Percentiles rank a stretch among this genome's conserved stretches.
Evolutionary conservation across 1,139 yeast species (phyloP).

Genomic region (Meyerozyma athensensis): DNA sequence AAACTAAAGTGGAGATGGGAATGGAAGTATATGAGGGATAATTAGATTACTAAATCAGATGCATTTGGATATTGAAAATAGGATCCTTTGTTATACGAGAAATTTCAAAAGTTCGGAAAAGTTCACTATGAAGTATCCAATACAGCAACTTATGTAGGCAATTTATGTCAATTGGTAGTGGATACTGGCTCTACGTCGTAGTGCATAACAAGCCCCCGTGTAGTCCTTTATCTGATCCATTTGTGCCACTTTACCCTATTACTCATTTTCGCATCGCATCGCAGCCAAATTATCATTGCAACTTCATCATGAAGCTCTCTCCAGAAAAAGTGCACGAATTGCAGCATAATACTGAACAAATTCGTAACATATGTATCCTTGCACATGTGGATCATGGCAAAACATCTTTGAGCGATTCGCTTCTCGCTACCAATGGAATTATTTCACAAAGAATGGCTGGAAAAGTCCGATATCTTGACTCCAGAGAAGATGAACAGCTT

Average conservation of each 20-base stretch:
- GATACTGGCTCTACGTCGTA: no score
- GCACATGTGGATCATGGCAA: constrained; percentile 99
- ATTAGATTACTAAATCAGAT: no score
- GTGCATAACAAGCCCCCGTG: no score
- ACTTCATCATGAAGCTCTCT: constrained; percentile 49
- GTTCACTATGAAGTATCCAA: no score
- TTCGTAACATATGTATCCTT: constrained; percentile 87
- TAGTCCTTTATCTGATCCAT: background rate
- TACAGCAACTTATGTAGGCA: no score
- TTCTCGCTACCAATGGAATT: constrained; percentile 92
- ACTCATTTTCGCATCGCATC: constrained; percentile 2
- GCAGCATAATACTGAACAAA: constrained; percentile 63
- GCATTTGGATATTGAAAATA: no score
- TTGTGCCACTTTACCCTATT: background rate
- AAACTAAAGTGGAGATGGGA: no score
- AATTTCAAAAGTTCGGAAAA: no score
- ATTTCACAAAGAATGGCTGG: constrained; percentile 95
- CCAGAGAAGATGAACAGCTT: constrained; percentile 91
- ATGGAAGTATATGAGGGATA: no score
- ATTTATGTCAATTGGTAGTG: no score
- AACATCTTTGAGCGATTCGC: constrained; percentile 88
- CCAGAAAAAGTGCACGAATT: constrained; percentile 60
- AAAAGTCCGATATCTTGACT: constrained; percentile 85
- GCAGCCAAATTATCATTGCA: background rate
- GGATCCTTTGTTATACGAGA: no score